phyloP scores from a whole-genome alignment of 306 rosid species.

The Cicer pinnatifidum region DNA sequence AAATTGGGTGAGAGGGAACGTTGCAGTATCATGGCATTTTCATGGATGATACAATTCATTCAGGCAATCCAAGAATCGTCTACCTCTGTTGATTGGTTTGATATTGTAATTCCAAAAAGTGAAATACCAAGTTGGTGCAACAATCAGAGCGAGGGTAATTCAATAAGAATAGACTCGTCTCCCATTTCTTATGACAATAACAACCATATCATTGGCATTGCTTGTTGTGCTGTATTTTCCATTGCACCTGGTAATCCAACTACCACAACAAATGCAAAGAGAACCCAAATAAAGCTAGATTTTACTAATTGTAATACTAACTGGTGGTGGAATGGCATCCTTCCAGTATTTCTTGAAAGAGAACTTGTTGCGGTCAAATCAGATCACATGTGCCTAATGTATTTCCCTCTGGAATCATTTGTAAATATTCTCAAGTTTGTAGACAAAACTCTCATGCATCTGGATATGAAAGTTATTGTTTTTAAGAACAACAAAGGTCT shows the following conservation, averaged over 20 bases:
- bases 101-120: background rate
- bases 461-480: background rate
- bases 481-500: background rate
- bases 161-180: background rate
- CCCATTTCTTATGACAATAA: background rate
- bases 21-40: background rate
- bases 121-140: background rate
- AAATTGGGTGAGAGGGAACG: background rate
- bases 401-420: background rate
- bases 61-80: background rate
- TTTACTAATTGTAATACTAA: background rate
- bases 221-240: background rate
- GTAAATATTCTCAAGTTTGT: too few relatives aligned
- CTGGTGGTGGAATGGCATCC: fast-evolving
- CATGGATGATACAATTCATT: slow-evolving; percentile 4
- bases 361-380: background rate
- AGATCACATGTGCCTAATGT: background rate
- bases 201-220: background rate
- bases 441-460: too few relatives aligned
- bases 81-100: background rate
- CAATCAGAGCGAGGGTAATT: background rate
- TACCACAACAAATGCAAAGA: background rate
- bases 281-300: background rate
- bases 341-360: background rate
- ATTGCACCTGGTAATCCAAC: background rate